Percentiles rank a stretch among this genome's conserved stretches.
These are phyloP conservation scores for Penicillium sp. DNA, from an alignment of 2,329 filamentous ascomycete genomes.

Conservation along the genomic window DNA sequence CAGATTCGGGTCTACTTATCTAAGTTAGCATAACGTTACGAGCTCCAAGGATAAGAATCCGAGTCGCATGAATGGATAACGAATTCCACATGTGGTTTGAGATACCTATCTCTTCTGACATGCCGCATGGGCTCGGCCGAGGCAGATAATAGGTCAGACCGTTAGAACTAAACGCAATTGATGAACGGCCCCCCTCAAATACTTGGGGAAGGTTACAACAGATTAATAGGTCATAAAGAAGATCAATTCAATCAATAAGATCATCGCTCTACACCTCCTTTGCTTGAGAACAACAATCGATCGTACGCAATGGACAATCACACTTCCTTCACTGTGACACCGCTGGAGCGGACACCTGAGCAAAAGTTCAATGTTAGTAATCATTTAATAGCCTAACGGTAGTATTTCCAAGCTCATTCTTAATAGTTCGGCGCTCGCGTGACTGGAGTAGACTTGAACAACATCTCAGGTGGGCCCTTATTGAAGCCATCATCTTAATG, in stretches of 20 bases:
- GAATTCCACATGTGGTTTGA: not conserved
- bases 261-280: not conserved
- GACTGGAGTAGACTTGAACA: not conserved
- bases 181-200: not conserved
- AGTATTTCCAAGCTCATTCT: not conserved
- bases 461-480: not conserved
- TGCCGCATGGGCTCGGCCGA: not conserved
- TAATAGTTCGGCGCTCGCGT: not conserved
- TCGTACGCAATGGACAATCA: not conserved
- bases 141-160: not conserved
- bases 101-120: not conserved
- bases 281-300: not conserved
- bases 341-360: not conserved
- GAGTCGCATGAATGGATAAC: not conserved
- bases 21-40: not conserved
- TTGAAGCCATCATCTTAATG: not conserved
- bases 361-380: slow-evolving; percentile 31
- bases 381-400: not conserved
- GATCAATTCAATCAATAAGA: not conserved
- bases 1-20: not conserved
- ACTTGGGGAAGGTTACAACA: not conserved
- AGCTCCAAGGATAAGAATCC: not conserved
- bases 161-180: not conserved
- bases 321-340: not conserved
- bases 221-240: not conserved